These are phyloP conservation scores for Cystobasidium tubakii DNA, from an alignment of 768 basidiomycete species.

Conservation along the genomic window DNA sequence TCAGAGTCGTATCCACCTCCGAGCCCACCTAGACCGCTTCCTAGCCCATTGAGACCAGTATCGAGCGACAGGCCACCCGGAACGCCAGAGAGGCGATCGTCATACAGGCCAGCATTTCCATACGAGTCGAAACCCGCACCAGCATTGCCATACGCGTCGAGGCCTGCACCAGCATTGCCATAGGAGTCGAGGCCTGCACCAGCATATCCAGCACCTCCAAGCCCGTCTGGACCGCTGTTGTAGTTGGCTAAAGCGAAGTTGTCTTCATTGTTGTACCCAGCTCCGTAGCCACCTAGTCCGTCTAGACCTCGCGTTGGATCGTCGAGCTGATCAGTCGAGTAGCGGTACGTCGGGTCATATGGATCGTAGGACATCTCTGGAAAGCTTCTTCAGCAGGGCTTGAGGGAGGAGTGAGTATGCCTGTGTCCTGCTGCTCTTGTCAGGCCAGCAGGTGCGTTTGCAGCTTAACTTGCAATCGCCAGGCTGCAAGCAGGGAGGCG, in stretches of 20 bases:
- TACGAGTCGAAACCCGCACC: background rate
- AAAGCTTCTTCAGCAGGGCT: too few species aligned
- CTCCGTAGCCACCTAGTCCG: background rate
- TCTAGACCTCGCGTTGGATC: background rate
- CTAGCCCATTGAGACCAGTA: background rate
- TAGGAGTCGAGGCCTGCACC: background rate
- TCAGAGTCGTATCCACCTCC: background rate
- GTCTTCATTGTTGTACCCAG: background rate
- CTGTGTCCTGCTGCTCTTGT: too few species aligned
- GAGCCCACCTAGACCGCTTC: background rate
- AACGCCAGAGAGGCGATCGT: background rate
- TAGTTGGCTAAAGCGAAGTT: background rate
- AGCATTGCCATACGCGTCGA: background rate
- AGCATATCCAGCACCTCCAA: background rate
- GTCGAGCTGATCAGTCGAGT: background rate
- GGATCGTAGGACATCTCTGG: conserved; percentile 2
- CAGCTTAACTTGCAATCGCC: too few species aligned
- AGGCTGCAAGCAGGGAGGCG: too few species aligned
- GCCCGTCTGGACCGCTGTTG: background rate
- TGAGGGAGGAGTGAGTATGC: background rate
- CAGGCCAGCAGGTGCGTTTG: too few species aligned
- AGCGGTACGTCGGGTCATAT: background rate
- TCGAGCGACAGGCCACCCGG: conserved; percentile 10
- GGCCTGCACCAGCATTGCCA: conserved; percentile 17
- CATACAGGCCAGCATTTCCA: conserved; percentile 7